These are phyloP conservation scores for Abrus precatorius DNA, from an alignment of 306 rosid species.

Conservation along the genomic window DNA sequence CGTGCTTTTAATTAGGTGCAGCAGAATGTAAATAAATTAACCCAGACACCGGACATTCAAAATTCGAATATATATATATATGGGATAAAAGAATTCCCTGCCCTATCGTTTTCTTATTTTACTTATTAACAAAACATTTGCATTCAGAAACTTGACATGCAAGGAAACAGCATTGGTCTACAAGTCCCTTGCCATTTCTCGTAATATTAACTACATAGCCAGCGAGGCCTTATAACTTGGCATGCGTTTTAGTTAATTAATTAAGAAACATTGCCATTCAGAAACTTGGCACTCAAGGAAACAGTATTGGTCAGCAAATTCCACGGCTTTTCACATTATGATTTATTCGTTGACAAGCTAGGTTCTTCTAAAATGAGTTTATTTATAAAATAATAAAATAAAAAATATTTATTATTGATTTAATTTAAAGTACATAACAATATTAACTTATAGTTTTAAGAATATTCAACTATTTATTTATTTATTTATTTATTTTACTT, in stretches of 20 bases:
- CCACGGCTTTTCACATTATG: background rate
- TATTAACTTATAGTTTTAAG: too few relatives aligned
- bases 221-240: background rate
- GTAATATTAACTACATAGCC: background rate
- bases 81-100: slow-evolving; percentile 14
- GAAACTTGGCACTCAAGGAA: slow-evolving; percentile 21
- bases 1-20: slow-evolving; percentile 43
- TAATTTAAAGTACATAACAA: too few relatives aligned
- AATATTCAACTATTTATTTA: too few relatives aligned
- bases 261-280: background rate
- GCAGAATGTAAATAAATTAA: slow-evolving; percentile 28
- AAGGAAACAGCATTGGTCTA: slow-evolving; percentile 51
- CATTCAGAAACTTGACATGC: slow-evolving; percentile 56
- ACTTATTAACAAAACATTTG: slow-evolving; percentile 32
- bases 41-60: slow-evolving; percentile 36
- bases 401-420: too few relatives aligned
- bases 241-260: slow-evolving; percentile 4
- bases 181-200: slow-evolving; percentile 33
- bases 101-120: background rate
- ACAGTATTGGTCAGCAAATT: background rate
- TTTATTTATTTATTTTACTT: too few relatives aligned
- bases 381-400: too few relatives aligned
- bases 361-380: too few relatives aligned
- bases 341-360: too few relatives aligned
- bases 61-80: background rate